Evolutionary conservation across 768 basidiomycete genomes (phyloP).

Genomic region (Lentinula aciculospora): DNA sequence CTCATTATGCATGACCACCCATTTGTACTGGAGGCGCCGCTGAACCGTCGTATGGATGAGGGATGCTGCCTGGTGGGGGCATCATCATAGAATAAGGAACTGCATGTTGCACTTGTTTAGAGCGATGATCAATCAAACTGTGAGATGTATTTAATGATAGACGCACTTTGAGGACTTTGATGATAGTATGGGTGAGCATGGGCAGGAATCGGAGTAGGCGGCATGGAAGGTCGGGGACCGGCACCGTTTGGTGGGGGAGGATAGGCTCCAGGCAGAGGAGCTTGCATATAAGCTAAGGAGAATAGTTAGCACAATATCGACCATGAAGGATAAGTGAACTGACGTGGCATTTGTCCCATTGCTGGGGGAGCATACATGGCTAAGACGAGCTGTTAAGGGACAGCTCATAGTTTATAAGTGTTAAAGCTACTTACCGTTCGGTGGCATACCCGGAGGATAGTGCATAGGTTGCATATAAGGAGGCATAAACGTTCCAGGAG

Average conservation of each 20-base stretch:
- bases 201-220: conserved; percentile 84
- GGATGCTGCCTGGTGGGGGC: conserved; percentile 63
- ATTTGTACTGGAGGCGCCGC: conserved; percentile 68
- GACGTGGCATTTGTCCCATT: conserved; percentile 88
- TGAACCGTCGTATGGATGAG: conserved; percentile 69
- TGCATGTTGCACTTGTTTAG: conserved; percentile 68
- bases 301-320: not conserved
- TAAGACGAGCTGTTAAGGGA: conserved; percentile 19
- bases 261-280: conserved; percentile 70
- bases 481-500: conserved; percentile 76
- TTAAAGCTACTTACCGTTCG: conserved; percentile 51
- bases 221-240: conserved; percentile 81
- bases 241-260: conserved; percentile 68
- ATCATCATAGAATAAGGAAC: conserved; percentile 92
- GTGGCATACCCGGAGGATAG: conserved; percentile 76
- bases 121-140: conserved; percentile 22
- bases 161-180: conserved; percentile 80
- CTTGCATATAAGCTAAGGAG: conserved; percentile 66
- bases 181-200: conserved; percentile 88
- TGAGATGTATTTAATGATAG: conserved; percentile 16
- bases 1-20: conserved; percentile 65
- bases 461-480: conserved; percentile 86
- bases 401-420: not conserved
- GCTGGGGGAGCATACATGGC: conserved; percentile 79
- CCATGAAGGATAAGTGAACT: conserved; percentile 21